These are phyloP conservation scores for Yarrowia sp. DNA, from an alignment of 805 yeast genomes.

Conservation along the genomic window DNA sequence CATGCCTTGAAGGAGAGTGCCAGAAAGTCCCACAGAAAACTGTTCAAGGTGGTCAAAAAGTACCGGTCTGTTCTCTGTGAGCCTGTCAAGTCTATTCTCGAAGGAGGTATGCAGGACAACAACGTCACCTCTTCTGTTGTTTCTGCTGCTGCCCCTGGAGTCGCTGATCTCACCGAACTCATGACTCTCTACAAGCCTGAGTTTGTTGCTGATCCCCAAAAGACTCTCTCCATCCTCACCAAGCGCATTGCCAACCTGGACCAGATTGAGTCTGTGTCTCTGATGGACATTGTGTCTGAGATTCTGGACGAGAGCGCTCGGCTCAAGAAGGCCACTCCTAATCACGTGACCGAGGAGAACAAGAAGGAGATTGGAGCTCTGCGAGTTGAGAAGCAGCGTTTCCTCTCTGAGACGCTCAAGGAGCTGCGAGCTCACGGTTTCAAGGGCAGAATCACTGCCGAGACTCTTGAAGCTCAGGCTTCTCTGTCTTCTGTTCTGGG, in stretches of 20 bases:
- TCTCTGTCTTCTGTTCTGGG: slow-evolving; percentile 64
- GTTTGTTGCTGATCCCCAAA: slow-evolving; percentile 51
- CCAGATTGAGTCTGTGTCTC: slow-evolving; percentile 45
- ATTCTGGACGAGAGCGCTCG: slow-evolving; percentile 57
- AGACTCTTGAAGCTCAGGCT: slow-evolving; percentile 60
- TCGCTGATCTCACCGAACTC: slow-evolving; percentile 32
- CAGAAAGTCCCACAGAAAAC: slow-evolving; percentile 75
- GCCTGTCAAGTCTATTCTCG: slow-evolving; percentile 55
- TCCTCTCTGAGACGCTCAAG: slow-evolving; percentile 72
- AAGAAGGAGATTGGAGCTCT: slow-evolving; percentile 69
- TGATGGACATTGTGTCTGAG: slow-evolving; percentile 56
- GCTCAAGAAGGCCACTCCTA: slow-evolving; percentile 76
- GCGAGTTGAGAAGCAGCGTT: slow-evolving; percentile 74
- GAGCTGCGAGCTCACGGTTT: slow-evolving; percentile 78
- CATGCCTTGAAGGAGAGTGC: slow-evolving; percentile 95
- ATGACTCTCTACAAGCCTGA: slow-evolving; percentile 51
- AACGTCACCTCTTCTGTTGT: not conserved
- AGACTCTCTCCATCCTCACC: slow-evolving; percentile 57
- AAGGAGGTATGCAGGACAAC: slow-evolving; percentile 34
- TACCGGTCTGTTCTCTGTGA: slow-evolving; percentile 63
- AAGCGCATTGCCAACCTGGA: slow-evolving; percentile 44
- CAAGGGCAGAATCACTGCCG: slow-evolving; percentile 61
- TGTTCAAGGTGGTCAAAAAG: slow-evolving; percentile 80
- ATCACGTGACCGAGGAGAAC: slow-evolving; percentile 62
- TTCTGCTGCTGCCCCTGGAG: not conserved